Conservation (phyloP, 495 filamentous ascomycete species). For the Penicillium tannophilum region DNA sequence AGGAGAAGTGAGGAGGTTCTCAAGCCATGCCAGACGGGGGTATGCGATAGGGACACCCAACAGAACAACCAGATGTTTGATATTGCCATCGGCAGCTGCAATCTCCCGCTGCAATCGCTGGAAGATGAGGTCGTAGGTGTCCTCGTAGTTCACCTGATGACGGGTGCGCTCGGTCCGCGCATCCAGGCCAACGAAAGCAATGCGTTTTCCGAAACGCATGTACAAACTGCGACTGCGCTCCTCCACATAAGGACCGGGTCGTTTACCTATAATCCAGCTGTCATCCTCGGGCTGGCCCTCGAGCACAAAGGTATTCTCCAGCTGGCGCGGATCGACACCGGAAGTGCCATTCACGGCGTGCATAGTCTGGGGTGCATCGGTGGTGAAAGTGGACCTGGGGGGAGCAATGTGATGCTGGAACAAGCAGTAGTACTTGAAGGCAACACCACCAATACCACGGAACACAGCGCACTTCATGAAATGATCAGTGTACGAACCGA, state of each 20-base stretch:
- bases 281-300: conserved; percentile 60
- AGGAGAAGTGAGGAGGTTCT: conserved; percentile 84
- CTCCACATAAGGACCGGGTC: conserved; percentile 77
- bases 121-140: conserved; percentile 87
- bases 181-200: conserved; percentile 87
- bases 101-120: conserved; percentile 67
- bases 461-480: conserved; percentile 95
- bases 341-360: conserved; percentile 49
- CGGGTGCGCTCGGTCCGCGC: conserved; percentile 90
- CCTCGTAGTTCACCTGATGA: conserved; percentile 86
- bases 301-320: conserved; percentile 68
- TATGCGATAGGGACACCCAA: conserved; percentile 95
- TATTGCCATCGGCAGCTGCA: conserved; percentile 56
- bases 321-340: conserved; percentile 64
- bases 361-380: conserved; percentile 61
- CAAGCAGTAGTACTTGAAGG: conserved; percentile 88
- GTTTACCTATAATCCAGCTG: conserved; percentile 76
- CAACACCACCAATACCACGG: conserved; percentile 82
- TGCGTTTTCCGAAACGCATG: conserved; percentile 77
- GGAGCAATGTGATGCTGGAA: conserved; percentile 93
- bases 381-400: conserved; percentile 79
- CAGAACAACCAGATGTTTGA: conserved; percentile 82
- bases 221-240: conserved; percentile 81
- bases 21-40: conserved; percentile 89
- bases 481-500: conserved; percentile 87